These are phyloP conservation scores for Herpotrichia juniperi DNA, from an alignment of 2,329 filamentous ascomycete genomes.

Conservation along the genomic window DNA sequence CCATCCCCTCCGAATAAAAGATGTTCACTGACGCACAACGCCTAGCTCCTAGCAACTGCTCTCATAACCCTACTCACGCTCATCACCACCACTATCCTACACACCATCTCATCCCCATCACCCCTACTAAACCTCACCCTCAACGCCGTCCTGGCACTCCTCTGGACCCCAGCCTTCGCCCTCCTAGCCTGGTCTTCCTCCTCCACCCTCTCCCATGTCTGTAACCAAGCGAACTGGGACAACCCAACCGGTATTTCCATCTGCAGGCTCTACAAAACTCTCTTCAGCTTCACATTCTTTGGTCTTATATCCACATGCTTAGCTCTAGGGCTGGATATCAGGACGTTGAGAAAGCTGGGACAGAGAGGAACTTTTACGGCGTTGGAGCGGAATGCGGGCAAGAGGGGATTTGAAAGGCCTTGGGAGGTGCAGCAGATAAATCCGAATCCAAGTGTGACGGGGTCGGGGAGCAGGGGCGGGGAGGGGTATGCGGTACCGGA, in stretches of 20 bases:
- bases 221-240: slow-evolving; percentile 59
- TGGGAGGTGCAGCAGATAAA: slow-evolving; percentile 25
- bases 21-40: neutral
- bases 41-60: slow-evolving; percentile 58
- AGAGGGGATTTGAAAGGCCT: slow-evolving; percentile 26
- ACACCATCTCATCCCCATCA: slow-evolving; percentile 59
- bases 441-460: slow-evolving; percentile 26
- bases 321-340: slow-evolving; percentile 57
- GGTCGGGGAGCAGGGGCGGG: slow-evolving; percentile 19
- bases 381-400: slow-evolving; percentile 50
- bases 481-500: slow-evolving; percentile 50
- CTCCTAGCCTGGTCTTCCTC: slow-evolving; percentile 62
- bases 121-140: slow-evolving; percentile 57
- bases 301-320: slow-evolving; percentile 56
- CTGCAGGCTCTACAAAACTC: slow-evolving; percentile 64
- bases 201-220: slow-evolving; percentile 59
- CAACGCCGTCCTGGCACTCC: slow-evolving; percentile 55
- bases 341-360: slow-evolving; percentile 49
- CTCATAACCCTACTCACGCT: slow-evolving; percentile 58
- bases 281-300: slow-evolving; percentile 62
- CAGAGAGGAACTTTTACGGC: slow-evolving; percentile 56
- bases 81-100: slow-evolving; percentile 55
- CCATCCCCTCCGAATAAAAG: neutral
- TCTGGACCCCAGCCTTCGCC: slow-evolving; percentile 60
- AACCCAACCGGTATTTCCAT: slow-evolving; percentile 61